Base-by-base conservation (phyloP, 2,329 filamentous ascomycete genomes). In the Conoideocrella luteorostrata region DNA sequence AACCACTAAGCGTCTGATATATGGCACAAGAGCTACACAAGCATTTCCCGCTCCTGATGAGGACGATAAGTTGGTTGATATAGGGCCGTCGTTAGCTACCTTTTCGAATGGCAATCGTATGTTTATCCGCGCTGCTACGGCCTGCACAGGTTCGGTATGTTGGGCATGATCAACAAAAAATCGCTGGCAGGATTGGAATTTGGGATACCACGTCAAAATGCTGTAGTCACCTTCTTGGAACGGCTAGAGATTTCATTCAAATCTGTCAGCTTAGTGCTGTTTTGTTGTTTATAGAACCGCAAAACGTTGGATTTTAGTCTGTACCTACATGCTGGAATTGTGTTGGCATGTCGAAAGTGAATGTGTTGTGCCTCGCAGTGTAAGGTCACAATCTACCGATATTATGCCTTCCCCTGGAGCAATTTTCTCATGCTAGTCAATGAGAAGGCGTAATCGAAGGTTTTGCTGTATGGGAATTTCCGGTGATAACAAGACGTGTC, bases 101-200 rank as follows among this genome's bases (percentile, higher is more conserved):
- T 80, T 84, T 63, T 97, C 91, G 60, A 84, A 94, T 2, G 93
- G 93, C 0, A 97, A 76, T 49, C 80, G 80, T 60, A 97, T 96
- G 65, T 97, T 97, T 67, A 96, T 72, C 63, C 93, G 89, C 6
- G 89, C 85, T 17, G 89, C 89, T 38, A 96, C 78, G 7, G 89
- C 88, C 66, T 96, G 90, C 12, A 95, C 88, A 9, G 84, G 78
- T 15, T 75, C 77, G 50, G 82, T 85, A 63, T 95, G 83, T 62
- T 97, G 91, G 6, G 89, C 88, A 58, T 91, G 82, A 56, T 96
- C 88, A 57, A 97, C 72, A 60, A 97, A 98, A 69, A 91, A 96
- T 45, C 80, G 80, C 53, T 91, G 82, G 66, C 93, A 98, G 52
- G 82, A 89, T 65, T 93, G 84, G 63, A 94, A 95, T 47, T 86